Conservation (phyloP, 192 early-diverging fungal species). For the Coemansia sp. region DNA sequence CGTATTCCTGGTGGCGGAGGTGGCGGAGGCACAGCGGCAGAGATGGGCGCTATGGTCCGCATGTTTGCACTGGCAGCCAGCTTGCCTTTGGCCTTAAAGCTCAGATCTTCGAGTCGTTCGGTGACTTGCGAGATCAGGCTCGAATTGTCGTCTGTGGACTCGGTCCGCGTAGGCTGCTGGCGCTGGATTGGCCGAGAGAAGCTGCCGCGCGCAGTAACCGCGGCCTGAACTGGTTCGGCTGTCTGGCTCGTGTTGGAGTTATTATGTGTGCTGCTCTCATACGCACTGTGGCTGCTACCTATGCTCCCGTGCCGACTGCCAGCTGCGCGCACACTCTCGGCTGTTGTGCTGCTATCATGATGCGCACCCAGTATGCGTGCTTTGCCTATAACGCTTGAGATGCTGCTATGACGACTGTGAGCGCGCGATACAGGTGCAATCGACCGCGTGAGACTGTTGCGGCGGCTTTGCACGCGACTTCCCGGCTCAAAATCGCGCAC, state of each 20-base stretch:
- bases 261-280: conserved; percentile 31
- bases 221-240: conserved; percentile 28
- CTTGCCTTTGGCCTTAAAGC: conserved; percentile 13
- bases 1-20: background rate
- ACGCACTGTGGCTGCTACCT: conserved; percentile 30
- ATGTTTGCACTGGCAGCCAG: background rate
- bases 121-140: conserved; percentile 52
- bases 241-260: conserved; percentile 19
- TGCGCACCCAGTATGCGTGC: background rate
- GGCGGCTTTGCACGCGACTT: conserved; percentile 27
- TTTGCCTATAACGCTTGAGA: conserved; percentile 17
- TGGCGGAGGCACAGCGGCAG: background rate
- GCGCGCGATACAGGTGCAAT: conserved; percentile 21
- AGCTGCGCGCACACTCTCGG: background rate
- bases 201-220: conserved; percentile 38
- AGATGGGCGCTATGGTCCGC: background rate
- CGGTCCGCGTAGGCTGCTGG: background rate
- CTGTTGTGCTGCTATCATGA: background rate
- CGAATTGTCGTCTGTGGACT: conserved; percentile 25
- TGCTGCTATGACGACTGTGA: conserved; percentile 47
- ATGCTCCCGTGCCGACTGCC: conserved; percentile 35
- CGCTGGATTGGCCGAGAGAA: conserved; percentile 29
- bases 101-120: conserved; percentile 40
- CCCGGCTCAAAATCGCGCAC: conserved; percentile 2
- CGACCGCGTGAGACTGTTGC: conserved; percentile 22